Base-by-base conservation (phyloP, 1,284 basidiomycete genomes). In the Rhodotorula sp. region DNA sequence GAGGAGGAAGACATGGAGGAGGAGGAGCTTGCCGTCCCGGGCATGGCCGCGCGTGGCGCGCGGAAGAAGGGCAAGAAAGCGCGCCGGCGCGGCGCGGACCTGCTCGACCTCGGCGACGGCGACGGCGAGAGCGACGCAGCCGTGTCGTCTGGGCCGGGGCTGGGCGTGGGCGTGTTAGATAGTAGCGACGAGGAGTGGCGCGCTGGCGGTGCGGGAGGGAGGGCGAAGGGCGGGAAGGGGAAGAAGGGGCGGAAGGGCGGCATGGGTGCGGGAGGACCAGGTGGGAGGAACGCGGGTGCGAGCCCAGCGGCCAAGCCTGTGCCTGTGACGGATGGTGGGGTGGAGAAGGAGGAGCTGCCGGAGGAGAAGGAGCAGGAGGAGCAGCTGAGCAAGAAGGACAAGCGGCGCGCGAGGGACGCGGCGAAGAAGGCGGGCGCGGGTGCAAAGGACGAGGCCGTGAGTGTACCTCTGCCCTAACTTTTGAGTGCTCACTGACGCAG, bases 381-480 rank as follows among this genome's bases (percentile, higher is more conserved):
- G 6, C 80, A 75, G 44, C 80, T 87, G 51, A 89, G 91, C 4
- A 97, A 96, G 82, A 87, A 87, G 64, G 92, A 95, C 44, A 93
- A 90, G 81, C 84, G 94, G 59, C 86, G 89, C 66, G 88, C 89
- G 12, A 85, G 88, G 63, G 91, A 95, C 80, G 89, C 88, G 12
- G 89, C 87, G 75, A 94, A 92, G 82, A 88, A 88, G 68, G 86
- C 81, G 3, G 81, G 86, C 73, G 84, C 51, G 3, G 81, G 86
- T 73, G 84, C 51, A 25, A 36, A n/a, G 1, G 69, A n/a, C 13
- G 69, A 64, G 7, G 17, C 65, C 19, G 62, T 73, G 55, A 62
- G 63, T 55, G 3, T 37, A 21, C 17, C 21, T 2, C 39, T 17
- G 15, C 50, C 29, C 29, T 32, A n/a, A 25, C 32, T 44, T 5